Evolutionary conservation across 441 rosid genomes (phyloP).

Genomic region (Adansonia rubrostipa): DNA sequence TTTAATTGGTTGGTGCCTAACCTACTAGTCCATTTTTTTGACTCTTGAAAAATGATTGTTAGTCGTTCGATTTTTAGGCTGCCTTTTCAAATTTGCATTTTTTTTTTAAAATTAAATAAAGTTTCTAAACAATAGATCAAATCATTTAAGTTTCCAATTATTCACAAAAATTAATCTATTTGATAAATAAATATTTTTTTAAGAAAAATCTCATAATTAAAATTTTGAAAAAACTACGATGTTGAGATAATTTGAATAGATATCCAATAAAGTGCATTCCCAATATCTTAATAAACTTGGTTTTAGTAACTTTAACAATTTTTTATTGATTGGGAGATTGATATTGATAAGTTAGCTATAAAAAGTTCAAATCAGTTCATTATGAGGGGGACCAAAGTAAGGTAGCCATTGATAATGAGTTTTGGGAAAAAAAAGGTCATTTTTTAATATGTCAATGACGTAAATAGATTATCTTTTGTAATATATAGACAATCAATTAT

Average conservation of each 20-base stretch:
- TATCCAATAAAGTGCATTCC: too few relatives aligned
- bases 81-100: slow-evolving; percentile 4
- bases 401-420: neutral
- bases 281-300: neutral
- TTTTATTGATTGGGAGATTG: neutral
- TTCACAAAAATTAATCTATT: too few relatives aligned
- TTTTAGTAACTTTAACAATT: too few relatives aligned
- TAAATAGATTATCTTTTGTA: too few relatives aligned
- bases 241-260: too few relatives aligned
- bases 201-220: too few relatives aligned
- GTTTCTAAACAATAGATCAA: too few relatives aligned
- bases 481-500: too few relatives aligned
- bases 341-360: neutral
- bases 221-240: neutral
- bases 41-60: neutral
- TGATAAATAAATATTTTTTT: too few relatives aligned
- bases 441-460: neutral
- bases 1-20: neutral
- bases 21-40: slow-evolving; percentile 2
- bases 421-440: neutral
- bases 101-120: neutral
- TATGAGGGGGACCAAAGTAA: slow-evolving; percentile 6
- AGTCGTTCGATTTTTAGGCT: neutral
- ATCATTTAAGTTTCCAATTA: neutral
- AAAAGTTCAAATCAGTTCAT: neutral